phyloP scores from a whole-genome alignment of 371 early-diverging fungal species.

The Rhizomucor pusillus region DNA sequence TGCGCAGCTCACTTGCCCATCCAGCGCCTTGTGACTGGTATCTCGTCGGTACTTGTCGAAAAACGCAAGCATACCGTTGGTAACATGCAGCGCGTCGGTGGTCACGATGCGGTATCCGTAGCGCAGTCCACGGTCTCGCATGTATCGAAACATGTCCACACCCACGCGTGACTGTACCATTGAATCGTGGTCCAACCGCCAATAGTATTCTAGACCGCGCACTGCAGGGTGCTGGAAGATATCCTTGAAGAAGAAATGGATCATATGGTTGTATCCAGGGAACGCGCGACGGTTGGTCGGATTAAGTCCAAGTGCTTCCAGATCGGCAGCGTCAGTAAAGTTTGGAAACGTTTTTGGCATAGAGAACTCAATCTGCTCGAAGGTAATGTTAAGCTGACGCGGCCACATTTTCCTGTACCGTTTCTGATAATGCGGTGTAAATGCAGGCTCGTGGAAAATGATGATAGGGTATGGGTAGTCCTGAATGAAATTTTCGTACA shows the following conservation, averaged over 20 bases:
- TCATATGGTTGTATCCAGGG: conserved; percentile 23
- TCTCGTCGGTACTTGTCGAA: conserved; percentile 16
- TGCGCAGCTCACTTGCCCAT: conserved; percentile 4
- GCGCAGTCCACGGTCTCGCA: conserved; percentile 8
- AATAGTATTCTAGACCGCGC: conserved; percentile 14
- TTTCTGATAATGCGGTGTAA: conserved; percentile 8
- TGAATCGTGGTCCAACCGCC: conserved; percentile 20
- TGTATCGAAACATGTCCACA: conserved; percentile 18
- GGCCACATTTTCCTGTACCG: conserved; percentile 18
- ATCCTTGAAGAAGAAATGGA: conserved; percentile 18
- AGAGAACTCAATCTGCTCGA: conserved; percentile 7
- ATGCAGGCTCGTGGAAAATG: conserved; percentile 17
- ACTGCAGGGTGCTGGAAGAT: conserved; percentile 13
- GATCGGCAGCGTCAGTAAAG: neutral
- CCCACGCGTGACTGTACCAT: conserved; percentile 8
- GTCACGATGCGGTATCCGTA: conserved; percentile 18
- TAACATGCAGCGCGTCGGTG: conserved; percentile 15
- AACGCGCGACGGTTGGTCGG: conserved; percentile 18
- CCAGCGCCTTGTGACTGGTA: conserved; percentile 2
- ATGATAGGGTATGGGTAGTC: conserved; percentile 16
- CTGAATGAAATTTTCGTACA: conserved; percentile 17
- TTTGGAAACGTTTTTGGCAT: conserved; percentile 11
- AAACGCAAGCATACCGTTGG: conserved; percentile 15
- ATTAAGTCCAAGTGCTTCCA: conserved; percentile 10
- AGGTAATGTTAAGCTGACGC: conserved; percentile 6